Conservation (phyloP, 164 flowering plant genomes). For the Vitis rupestris region DNA sequence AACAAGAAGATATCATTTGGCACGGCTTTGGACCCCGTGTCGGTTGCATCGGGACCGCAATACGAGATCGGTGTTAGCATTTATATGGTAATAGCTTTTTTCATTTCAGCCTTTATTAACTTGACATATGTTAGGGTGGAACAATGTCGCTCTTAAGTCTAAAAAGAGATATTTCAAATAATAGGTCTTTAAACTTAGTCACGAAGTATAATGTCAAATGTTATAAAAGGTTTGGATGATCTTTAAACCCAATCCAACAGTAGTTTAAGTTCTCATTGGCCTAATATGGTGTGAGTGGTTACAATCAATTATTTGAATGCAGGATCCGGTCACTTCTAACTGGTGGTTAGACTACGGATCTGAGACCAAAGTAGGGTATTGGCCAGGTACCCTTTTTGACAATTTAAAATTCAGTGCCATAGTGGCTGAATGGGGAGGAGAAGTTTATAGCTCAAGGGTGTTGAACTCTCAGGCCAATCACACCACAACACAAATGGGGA, state of each 20-base stretch:
- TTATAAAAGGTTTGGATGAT: no score
- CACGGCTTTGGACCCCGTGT: neutral
- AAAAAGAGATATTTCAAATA: no score
- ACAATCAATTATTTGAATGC: no score
- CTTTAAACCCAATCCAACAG: no score
- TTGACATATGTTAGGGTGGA: no score
- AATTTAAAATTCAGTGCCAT: constrained; percentile 6
- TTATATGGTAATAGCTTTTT: constrained; percentile 1
- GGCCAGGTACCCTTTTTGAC: constrained; percentile 9
- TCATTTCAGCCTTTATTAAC: neutral
- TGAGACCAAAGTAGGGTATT: constrained; percentile 6
- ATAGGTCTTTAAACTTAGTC: no score
- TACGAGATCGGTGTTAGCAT: constrained; percentile 7
- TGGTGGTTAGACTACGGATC: constrained; percentile 19
- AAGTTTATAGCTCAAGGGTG: constrained; percentile 18
- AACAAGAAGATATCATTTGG: constrained; percentile 3
- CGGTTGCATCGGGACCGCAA: neutral
- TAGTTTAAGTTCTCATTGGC: no score
- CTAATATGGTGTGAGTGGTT: no score
- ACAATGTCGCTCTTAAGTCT: no score
- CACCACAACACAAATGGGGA: constrained; percentile 26
- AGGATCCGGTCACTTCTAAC: constrained; percentile 14
- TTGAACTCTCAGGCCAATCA: constrained; percentile 6
- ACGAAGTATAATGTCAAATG: no score
- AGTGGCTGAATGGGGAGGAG: constrained; percentile 24